These are phyloP conservation scores for Hanseniaspora meyeri DNA, from an alignment of 805 yeast species.

Conservation along the genomic window DNA sequence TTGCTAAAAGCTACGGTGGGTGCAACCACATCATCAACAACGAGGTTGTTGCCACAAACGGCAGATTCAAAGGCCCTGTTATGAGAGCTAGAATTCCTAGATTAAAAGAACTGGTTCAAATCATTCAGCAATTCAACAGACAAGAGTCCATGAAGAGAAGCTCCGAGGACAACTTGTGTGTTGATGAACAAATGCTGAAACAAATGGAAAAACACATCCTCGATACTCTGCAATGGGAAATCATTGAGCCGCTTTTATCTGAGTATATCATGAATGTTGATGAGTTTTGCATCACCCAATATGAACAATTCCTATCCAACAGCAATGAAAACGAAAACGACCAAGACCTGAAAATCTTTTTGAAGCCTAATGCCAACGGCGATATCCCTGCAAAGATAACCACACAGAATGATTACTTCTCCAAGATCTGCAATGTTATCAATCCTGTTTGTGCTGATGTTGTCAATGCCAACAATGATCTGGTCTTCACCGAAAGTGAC, in stretches of 20 bases:
- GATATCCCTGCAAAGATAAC: constrained; percentile 3
- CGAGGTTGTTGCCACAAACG: constrained; percentile 40
- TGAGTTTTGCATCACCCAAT: constrained; percentile 34
- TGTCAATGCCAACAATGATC: neutral
- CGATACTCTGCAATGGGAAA: constrained; percentile 58
- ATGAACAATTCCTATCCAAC: constrained; percentile 26
- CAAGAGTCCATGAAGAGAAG: constrained; percentile 37
- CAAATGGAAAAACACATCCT: constrained; percentile 73
- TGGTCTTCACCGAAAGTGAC: constrained; percentile 9
- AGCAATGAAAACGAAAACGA: constrained; percentile 7
- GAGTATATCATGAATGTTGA: constrained; percentile 36
- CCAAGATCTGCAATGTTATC: constrained; percentile 9
- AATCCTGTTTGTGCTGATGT: constrained; percentile 4
- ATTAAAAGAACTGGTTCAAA: constrained; percentile 51
- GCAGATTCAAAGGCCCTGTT: constrained; percentile 55
- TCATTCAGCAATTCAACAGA: constrained; percentile 8
- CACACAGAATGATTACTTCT: constrained; percentile 8
- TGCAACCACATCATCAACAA: constrained; percentile 53
- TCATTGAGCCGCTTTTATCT: constrained; percentile 49
- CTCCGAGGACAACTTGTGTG: constrained; percentile 18
- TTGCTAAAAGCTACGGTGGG: constrained; percentile 73
- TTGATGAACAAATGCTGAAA: constrained; percentile 46
- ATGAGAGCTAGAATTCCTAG: constrained; percentile 66
- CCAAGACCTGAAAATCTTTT: constrained; percentile 9
- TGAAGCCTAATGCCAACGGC: constrained; percentile 3